Conservation (phyloP, 2,329 filamentous ascomycete genomes). For the Cladophialophora psammophila region DNA sequence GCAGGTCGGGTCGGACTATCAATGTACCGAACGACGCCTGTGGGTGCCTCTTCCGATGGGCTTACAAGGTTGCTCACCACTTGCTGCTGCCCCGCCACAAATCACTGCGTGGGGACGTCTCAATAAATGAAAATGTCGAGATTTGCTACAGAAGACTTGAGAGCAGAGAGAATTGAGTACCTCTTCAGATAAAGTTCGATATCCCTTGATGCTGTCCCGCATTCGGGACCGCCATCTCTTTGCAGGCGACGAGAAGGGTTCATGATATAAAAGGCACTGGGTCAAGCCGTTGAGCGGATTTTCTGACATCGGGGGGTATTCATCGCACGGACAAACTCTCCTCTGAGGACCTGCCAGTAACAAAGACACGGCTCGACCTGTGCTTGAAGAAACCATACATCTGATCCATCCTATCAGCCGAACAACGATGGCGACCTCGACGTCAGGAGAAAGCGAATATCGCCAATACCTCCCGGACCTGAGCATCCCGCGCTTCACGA, state of each 20-base stretch:
- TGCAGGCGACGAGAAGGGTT: not conserved
- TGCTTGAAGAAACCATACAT: no score
- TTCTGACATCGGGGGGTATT: not conserved
- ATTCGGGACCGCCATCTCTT: not conserved
- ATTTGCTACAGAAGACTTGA: not conserved
- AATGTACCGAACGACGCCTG: not conserved
- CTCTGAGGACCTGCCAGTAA: not conserved
- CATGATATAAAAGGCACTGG: not conserved
- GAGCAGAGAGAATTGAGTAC: not conserved
- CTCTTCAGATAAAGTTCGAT: not conserved
- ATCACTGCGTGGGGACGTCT: slow-evolving; percentile 15
- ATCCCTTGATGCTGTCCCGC: not conserved
- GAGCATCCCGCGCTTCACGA: slow-evolving; percentile 65
- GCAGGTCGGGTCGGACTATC: slow-evolving; percentile 4
- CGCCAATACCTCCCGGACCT: slow-evolving; percentile 70
- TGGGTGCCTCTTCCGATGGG: slow-evolving; percentile 11
- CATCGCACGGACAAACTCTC: not conserved
- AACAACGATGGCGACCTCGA: slow-evolving; percentile 27
- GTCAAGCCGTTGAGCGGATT: not conserved
- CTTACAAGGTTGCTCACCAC: not conserved
- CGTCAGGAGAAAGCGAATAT: slow-evolving; percentile 48
- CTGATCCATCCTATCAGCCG: not conserved
- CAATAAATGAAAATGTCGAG: not conserved
- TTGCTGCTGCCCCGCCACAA: slow-evolving; percentile 18
- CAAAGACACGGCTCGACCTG: not conserved